Evolutionary conservation across 2,329 filamentous ascomycete genomes (phyloP).

Genomic region (Pestalotiopsis sp.): DNA sequence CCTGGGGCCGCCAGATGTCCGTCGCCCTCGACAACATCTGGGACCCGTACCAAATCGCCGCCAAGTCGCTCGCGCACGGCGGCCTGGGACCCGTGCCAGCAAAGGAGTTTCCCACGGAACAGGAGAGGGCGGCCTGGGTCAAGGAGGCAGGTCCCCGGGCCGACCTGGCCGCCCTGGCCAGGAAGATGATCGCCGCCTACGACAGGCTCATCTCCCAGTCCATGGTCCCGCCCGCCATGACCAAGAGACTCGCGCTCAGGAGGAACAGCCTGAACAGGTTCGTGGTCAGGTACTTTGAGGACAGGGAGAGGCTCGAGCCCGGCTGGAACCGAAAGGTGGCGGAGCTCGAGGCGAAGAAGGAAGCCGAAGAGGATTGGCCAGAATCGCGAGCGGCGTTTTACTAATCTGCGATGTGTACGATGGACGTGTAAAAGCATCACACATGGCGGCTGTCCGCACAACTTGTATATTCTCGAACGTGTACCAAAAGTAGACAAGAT

Average conservation of each 20-base stretch:
- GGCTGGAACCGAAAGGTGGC: slow-evolving; percentile 14
- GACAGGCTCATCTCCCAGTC: slow-evolving; percentile 26
- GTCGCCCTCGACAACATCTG: slow-evolving; percentile 54
- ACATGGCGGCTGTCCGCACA: neutral
- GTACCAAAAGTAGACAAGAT: neutral
- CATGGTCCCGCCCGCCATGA: slow-evolving; percentile 16
- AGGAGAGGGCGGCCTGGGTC: slow-evolving; percentile 16
- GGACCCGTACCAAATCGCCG: slow-evolving; percentile 43
- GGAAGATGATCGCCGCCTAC: slow-evolving; percentile 31
- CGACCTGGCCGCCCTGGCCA: slow-evolving; percentile 28
- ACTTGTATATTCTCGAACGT: neutral
- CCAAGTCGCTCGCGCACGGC: slow-evolving; percentile 22
- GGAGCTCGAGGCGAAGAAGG: neutral
- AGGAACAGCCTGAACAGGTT: slow-evolving; percentile 26
- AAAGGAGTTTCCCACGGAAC: neutral
- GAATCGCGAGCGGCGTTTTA: neutral
- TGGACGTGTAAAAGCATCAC: neutral
- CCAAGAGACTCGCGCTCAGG: slow-evolving; percentile 19
- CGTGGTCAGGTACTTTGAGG: slow-evolving; percentile 26
- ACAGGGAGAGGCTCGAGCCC: slow-evolving; percentile 19
- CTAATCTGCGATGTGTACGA: neutral
- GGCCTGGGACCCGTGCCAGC: neutral
- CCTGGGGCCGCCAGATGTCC: slow-evolving; percentile 53
- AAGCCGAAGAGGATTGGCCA: neutral
- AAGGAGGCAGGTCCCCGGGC: slow-evolving; percentile 5